phyloP scores from a whole-genome alignment of 768 basidiomycete genomes.

The Tylopilus subfusipes region DNA sequence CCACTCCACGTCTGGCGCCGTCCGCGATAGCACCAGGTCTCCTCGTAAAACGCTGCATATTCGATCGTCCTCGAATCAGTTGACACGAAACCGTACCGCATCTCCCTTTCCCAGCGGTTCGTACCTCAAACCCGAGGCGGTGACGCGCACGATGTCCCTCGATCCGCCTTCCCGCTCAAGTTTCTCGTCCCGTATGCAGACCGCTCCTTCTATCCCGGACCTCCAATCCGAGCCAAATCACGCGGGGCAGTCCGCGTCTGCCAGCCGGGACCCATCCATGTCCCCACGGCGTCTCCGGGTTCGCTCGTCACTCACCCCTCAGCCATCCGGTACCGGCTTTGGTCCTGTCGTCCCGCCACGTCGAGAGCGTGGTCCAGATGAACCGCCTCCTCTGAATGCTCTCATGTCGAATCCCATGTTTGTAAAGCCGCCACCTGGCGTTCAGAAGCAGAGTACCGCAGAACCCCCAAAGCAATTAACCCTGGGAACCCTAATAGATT shows the following conservation, averaged over 20 bases:
- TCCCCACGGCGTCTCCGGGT: conserved; percentile 47
- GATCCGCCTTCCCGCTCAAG: conserved; percentile 49
- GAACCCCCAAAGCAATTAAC: conserved; percentile 40
- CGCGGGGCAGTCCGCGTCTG: conserved; percentile 16
- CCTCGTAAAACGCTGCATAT: conserved; percentile 32
- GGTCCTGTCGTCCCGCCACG: conserved; percentile 40
- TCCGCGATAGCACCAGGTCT: conserved; percentile 23
- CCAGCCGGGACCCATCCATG: conserved; percentile 43
- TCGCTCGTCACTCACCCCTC: conserved; percentile 70
- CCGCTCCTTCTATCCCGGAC: conserved; percentile 35
- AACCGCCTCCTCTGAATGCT: conserved; percentile 63
- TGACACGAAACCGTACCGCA: conserved; percentile 37
- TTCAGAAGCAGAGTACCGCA: conserved; percentile 18
- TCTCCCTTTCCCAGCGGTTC: conserved; percentile 39
- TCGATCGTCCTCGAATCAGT: conserved; percentile 29
- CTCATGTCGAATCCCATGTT: conserved; percentile 67
- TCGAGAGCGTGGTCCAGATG: conserved; percentile 52
- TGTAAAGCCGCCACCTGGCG: conserved; percentile 52
- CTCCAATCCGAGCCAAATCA: conserved; percentile 22
- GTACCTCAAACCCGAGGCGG: conserved; percentile 32
- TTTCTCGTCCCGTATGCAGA: conserved; percentile 24
- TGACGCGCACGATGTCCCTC: conserved; percentile 67
- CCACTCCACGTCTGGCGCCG: conserved; percentile 19
- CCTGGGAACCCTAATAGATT: conserved; percentile 56
- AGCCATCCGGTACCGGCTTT: conserved; percentile 44